phyloP scores from a whole-genome alignment of 2,329 filamentous ascomycete species.

The Cladophialophora carrionii region DNA sequence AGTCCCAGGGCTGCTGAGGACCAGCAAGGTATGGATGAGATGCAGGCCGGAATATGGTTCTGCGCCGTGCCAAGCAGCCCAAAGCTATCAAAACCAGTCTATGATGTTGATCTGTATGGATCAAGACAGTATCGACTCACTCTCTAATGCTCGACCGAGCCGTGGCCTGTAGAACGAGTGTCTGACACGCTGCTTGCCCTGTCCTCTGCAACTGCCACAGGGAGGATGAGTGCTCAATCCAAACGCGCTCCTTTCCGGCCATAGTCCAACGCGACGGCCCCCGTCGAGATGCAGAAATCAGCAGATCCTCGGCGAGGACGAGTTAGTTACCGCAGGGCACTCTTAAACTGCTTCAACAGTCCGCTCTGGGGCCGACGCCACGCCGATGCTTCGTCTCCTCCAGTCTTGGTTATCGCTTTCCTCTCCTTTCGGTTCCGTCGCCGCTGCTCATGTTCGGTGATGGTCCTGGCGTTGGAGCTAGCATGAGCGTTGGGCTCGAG shows the following conservation, averaged over 20 bases:
- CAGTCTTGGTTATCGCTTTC: background rate
- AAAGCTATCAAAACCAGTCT: background rate
- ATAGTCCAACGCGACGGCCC: background rate
- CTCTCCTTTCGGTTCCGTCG: background rate
- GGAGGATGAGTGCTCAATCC: background rate
- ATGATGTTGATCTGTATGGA: background rate
- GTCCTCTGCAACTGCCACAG: background rate
- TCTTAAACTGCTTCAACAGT: constrained; percentile 29
- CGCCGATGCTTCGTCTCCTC: constrained; percentile 2
- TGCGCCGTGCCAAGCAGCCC: background rate
- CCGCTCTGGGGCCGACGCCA: constrained; percentile 22
- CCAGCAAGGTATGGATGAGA: background rate
- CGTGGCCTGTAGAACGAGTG: background rate
- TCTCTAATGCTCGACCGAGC: background rate
- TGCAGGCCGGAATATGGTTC: background rate
- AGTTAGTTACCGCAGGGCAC: constrained; percentile 20
- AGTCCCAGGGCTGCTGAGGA: background rate
- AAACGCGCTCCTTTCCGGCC: background rate
- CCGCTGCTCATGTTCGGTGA: background rate
- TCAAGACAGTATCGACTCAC: constrained; percentile 4
- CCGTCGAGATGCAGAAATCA: background rate
- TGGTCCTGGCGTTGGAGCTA: background rate
- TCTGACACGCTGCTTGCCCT: background rate
- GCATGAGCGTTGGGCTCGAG: background rate
- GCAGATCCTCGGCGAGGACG: background rate